A percentile compares a stretch with the other conserved stretches of the same genome.
These are phyloP conservation scores for Cerrena zonata DNA, from an alignment of 1,284 basidiomycete genomes.

Conservation along the genomic window DNA sequence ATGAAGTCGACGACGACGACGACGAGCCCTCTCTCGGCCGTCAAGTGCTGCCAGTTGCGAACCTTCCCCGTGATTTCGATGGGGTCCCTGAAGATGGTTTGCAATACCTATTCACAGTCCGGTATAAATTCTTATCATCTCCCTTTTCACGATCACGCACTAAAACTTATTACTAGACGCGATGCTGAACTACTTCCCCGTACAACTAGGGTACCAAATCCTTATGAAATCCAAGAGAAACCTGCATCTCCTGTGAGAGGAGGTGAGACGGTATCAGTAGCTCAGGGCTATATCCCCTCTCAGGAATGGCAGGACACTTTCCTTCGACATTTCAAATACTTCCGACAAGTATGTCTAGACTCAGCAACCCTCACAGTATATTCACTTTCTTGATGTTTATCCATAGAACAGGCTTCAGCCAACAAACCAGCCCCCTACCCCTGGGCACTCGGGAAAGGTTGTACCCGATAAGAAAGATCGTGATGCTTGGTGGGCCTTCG, in stretches of 20 bases:
- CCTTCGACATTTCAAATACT: slow-evolving; percentile 53
- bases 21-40: slow-evolving; percentile 26
- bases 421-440: slow-evolving; percentile 38
- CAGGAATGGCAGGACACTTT: slow-evolving; percentile 59
- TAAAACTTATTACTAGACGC: slow-evolving; percentile 56
- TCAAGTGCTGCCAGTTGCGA: slow-evolving; percentile 70
- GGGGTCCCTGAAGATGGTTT: slow-evolving; percentile 65
- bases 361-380: slow-evolving; percentile 5
- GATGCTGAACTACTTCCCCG: slow-evolving; percentile 60
- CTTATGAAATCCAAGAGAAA: slow-evolving; percentile 43
- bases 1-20: slow-evolving; percentile 23
- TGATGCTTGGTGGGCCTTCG: slow-evolving; percentile 73
- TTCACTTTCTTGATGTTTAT: slow-evolving; percentile 11
- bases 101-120: slow-evolving; percentile 76
- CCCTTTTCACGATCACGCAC: slow-evolving; percentile 7
- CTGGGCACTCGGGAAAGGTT: slow-evolving; percentile 24
- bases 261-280: background rate
- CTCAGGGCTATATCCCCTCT: slow-evolving; percentile 40
- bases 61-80: slow-evolving; percentile 59
- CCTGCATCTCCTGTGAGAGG: slow-evolving; percentile 3
- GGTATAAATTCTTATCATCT: slow-evolving; percentile 35
- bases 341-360: slow-evolving; percentile 57
- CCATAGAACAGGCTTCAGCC: slow-evolving; percentile 60
- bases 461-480: slow-evolving; percentile 67
- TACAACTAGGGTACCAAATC: slow-evolving; percentile 58